Conservation (phyloP, 768 basidiomycete species). For the Pleurotus pulmonarius region DNA sequence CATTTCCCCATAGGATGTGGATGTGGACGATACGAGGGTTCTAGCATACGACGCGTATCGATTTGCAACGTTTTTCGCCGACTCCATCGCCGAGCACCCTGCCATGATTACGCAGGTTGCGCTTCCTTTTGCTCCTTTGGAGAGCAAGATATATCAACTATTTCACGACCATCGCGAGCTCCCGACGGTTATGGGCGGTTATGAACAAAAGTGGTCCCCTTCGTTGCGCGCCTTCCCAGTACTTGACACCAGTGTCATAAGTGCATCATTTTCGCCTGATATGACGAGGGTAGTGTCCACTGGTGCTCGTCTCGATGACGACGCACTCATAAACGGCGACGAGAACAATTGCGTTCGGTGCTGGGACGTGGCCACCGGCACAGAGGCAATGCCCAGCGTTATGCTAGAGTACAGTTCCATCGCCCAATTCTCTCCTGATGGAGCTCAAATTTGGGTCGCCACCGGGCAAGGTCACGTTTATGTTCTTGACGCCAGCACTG, state of each 20-base stretch:
- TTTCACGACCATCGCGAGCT: neutral
- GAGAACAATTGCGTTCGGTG: neutral
- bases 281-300: conserved; percentile 1
- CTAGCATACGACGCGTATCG: conserved; percentile 5
- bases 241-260: conserved; percentile 4
- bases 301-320: neutral
- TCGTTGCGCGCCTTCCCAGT: neutral
- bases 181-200: neutral
- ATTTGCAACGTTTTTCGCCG: conserved; percentile 2
- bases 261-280: conserved; percentile 4
- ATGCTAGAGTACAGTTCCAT: neutral
- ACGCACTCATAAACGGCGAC: neutral
- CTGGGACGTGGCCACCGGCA: conserved; percentile 8
- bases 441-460: neutral
- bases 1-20: neutral
- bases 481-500: neutral
- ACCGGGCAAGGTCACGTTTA: neutral
- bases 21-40: neutral
- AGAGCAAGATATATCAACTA: neutral
- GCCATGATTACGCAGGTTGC: conserved; percentile 4
- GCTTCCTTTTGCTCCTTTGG: conserved; percentile 3
- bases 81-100: conserved; percentile 3
- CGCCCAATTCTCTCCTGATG: neutral
- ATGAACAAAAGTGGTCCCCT: conserved; percentile 1
- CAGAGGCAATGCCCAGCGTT: neutral